These are phyloP conservation scores for Metarhizium sp. DNA, from an alignment of 2,329 filamentous ascomycete species.

Conservation along the genomic window DNA sequence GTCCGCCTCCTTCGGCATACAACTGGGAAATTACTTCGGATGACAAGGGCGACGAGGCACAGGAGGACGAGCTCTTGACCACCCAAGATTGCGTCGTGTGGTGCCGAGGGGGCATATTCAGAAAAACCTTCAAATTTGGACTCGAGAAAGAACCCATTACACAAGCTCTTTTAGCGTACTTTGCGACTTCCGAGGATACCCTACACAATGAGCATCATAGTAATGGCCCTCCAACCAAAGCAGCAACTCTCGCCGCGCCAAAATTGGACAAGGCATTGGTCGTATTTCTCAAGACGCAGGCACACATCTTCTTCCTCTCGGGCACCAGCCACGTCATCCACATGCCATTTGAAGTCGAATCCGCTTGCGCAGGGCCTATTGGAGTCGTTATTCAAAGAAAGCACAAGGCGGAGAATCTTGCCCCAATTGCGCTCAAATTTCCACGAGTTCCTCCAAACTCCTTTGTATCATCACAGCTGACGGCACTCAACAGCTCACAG, in stretches of 20 bases:
- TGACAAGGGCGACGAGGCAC: slow-evolving; percentile 26
- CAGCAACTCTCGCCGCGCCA: slow-evolving; percentile 9
- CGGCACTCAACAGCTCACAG: slow-evolving; percentile 40
- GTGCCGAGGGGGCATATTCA: slow-evolving; percentile 78
- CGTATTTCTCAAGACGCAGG: slow-evolving; percentile 85
- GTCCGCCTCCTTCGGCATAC: slow-evolving; percentile 59
- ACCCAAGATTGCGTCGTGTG: slow-evolving; percentile 74
- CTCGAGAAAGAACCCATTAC: slow-evolving; percentile 76
- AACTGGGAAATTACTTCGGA: slow-evolving; percentile 59
- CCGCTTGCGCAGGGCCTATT: slow-evolving; percentile 69
- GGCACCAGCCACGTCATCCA: slow-evolving; percentile 85
- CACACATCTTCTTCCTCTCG: slow-evolving; percentile 84
- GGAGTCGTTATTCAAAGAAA: slow-evolving; percentile 85
- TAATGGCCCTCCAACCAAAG: neutral
- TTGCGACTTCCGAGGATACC: slow-evolving; percentile 47
- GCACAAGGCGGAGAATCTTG: slow-evolving; percentile 40
- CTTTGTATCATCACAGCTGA: slow-evolving; percentile 63
- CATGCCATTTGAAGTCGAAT: slow-evolving; percentile 89
- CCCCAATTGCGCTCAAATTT: slow-evolving; percentile 44
- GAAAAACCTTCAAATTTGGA: slow-evolving; percentile 78
- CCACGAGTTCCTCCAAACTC: slow-evolving; percentile 69
- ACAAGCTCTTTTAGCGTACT: slow-evolving; percentile 81
- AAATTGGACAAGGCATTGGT: slow-evolving; percentile 62
- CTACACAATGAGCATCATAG: neutral
- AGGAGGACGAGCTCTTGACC: slow-evolving; percentile 72